phyloP scores from a whole-genome alignment of 345 rosid genomes.

The Odontarrhena argentea region DNA sequence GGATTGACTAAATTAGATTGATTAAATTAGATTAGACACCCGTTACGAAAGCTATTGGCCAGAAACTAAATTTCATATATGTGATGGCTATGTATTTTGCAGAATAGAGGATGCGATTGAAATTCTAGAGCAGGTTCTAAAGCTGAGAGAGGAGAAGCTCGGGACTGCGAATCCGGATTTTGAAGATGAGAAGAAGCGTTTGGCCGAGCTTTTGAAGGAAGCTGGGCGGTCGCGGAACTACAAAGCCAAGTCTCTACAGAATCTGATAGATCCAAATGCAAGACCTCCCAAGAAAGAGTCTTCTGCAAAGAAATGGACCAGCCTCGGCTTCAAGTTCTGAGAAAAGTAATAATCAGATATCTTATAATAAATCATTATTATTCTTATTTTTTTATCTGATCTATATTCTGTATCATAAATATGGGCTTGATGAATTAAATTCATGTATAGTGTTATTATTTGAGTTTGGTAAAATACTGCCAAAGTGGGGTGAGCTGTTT shows the following conservation, averaged over 20 bases:
- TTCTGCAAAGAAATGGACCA: constrained; percentile 79
- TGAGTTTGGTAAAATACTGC: constrained; percentile 40
- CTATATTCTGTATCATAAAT: constrained; percentile 39
- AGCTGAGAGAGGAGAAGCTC: constrained; percentile 93
- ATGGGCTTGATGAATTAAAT: constrained; percentile 35
- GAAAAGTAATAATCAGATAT: constrained; percentile 1
- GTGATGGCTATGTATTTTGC: constrained; percentile 37
- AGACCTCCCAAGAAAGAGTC: constrained; percentile 73
- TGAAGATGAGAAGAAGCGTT: constrained; percentile 89
- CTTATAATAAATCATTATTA: constrained; percentile 24
- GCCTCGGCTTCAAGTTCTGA: constrained; percentile 86
- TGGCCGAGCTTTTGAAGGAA: constrained; percentile 94
- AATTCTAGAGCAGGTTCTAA: constrained; percentile 84
- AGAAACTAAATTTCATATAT: not conserved
- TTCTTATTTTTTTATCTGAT: constrained; percentile 24
- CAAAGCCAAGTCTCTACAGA: constrained; percentile 90
- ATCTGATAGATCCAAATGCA: constrained; percentile 84
- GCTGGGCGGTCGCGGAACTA: constrained; percentile 88
- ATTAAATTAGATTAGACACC: no score
- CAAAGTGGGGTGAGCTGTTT: constrained; percentile 34
- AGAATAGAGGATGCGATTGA: constrained; percentile 98
- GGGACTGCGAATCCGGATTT: constrained; percentile 98
- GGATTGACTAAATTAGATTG: no score
- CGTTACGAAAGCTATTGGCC: not conserved
- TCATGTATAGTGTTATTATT: constrained; percentile 40